These are phyloP conservation scores for Coprinopsis cinerea DNA, from an alignment of 768 basidiomycete genomes.

Conservation along the genomic window DNA sequence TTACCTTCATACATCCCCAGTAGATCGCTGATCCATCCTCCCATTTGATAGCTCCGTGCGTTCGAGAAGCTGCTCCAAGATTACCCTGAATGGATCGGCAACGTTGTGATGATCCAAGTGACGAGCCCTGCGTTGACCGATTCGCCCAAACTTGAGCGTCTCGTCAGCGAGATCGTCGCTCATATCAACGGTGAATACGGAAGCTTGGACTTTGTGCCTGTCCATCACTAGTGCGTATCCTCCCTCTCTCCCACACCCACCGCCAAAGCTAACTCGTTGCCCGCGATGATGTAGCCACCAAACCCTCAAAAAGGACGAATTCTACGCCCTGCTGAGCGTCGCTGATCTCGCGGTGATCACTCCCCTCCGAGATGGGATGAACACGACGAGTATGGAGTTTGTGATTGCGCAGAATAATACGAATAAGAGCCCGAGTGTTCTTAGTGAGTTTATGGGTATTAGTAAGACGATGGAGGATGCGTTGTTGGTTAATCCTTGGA, in stretches of 20 bases:
- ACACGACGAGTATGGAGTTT: slow-evolving; percentile 98
- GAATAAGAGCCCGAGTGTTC: slow-evolving; percentile 77
- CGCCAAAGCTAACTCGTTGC: neutral
- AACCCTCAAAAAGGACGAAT: slow-evolving; percentile 95
- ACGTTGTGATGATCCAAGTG: slow-evolving; percentile 85
- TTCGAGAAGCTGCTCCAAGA: slow-evolving; percentile 91
- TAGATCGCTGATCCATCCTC: neutral
- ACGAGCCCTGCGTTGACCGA: slow-evolving; percentile 91
- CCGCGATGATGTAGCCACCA: slow-evolving; percentile 71
- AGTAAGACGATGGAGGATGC: slow-evolving; percentile 88
- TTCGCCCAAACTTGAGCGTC: slow-evolving; percentile 87
- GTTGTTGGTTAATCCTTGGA: slow-evolving; percentile 93
- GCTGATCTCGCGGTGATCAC: slow-evolving; percentile 96
- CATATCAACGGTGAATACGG: slow-evolving; percentile 97
- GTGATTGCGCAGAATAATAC: slow-evolving; percentile 88
- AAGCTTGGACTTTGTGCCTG: slow-evolving; percentile 89
- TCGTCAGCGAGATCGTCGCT: slow-evolving; percentile 89
- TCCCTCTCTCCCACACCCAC: neutral
- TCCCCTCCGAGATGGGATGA: slow-evolving; percentile 96
- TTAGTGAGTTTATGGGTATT: slow-evolving; percentile 98
- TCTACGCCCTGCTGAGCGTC: slow-evolving; percentile 89
- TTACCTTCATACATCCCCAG: neutral
- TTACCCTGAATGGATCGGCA: slow-evolving; percentile 94
- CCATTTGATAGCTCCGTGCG: slow-evolving; percentile 63
- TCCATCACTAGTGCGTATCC: slow-evolving; percentile 88